Evolutionary conservation across 768 basidiomycete species (phyloP), one percentile per base, ranked within the genome.

Genomic region (Jaapia argillacea): DNA sequence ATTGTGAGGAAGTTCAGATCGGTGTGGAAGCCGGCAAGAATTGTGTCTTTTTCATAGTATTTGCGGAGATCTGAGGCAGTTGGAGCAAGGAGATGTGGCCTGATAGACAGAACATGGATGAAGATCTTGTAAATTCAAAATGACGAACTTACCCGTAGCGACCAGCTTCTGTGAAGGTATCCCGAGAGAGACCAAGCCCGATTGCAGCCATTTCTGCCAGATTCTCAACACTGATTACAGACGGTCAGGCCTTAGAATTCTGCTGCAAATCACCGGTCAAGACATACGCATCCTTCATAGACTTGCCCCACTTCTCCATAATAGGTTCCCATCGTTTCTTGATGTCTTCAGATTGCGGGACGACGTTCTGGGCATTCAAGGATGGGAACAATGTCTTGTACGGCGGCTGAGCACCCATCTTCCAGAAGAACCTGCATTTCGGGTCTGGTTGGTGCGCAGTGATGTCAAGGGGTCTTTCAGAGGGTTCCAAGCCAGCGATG

Each of bases 1-100:
- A 90, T 90, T n/a, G 86, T 90, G 50, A 96, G 67, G 55, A 91
- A 93, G 56, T 96, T 96, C 45, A 97, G 76, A 58, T 97, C 92
- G 1, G 85, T 81, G 58, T 97, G 93, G 58, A 96, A 96, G 2
- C 93, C 93, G 18, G 92, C 92, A 37, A 92, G 75, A 48, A 94
- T 93, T 16, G 85, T 88, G 52, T 87, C 77, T 49, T 77, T 76
- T 54, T 73, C 56, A 18, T 85, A 79, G 53, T 86, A 93, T 55
- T 84, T 88, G 14, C 64, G 59, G 16, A 98, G 71, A 59, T 97
- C 85, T 4, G 93, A 96, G 2, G 93, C 89, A 0, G 93, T 98
- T 10, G 93, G 93, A 0, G 90, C 93, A 18, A 98, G 75, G 20
- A 96, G 59, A 60, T 98, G 93, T 5, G 88, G 82, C 4, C 86